A percentile compares a stretch with the other conserved stretches of the same genome.
phyloP scores from a whole-genome alignment of 2,329 filamentous ascomycete genomes.

The Lojkania enalia region DNA sequence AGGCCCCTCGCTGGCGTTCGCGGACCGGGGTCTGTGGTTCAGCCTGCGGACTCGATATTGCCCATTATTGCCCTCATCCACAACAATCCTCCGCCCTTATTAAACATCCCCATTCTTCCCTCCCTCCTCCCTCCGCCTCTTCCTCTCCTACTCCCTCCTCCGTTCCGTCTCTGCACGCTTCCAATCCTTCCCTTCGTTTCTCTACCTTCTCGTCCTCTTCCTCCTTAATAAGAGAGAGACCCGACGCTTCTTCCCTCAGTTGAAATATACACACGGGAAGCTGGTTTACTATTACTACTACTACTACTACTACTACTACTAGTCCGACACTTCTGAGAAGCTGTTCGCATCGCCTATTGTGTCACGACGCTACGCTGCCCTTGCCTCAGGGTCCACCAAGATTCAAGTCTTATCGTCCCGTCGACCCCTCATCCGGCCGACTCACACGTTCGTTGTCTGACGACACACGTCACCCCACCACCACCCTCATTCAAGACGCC shows the following conservation, averaged over 20 bases:
- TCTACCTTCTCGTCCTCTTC: slow-evolving; percentile 11
- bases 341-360: slow-evolving; percentile 14
- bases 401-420: too few species aligned
- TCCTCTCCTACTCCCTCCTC: slow-evolving; percentile 2
- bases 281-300: slow-evolving; percentile 10
- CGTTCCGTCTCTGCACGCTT: not conserved
- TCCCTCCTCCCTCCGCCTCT: slow-evolving; percentile 11
- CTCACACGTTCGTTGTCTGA: slow-evolving; percentile 9
- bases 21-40: slow-evolving; percentile 9
- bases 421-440: not conserved
- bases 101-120: slow-evolving; percentile 21
- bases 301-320: too few species aligned
- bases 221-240: slow-evolving; percentile 7
- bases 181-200: slow-evolving; percentile 19
- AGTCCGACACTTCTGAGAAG: slow-evolving; percentile 18
- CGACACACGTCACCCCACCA: slow-evolving; percentile 6
- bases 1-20: slow-evolving; percentile 12
- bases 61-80: slow-evolving; percentile 4
- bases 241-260: slow-evolving; percentile 13
- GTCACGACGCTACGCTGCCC: slow-evolving; percentile 13
- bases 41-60: slow-evolving; percentile 3
- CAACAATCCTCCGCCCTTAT: slow-evolving; percentile 8
- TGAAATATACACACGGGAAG: slow-evolving; percentile 19
- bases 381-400: slow-evolving; percentile 12
- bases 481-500: slow-evolving; percentile 5